Evolutionary conservation across 2,329 filamentous ascomycete species (phyloP).

Genomic region (Talaromyces sp.): DNA sequence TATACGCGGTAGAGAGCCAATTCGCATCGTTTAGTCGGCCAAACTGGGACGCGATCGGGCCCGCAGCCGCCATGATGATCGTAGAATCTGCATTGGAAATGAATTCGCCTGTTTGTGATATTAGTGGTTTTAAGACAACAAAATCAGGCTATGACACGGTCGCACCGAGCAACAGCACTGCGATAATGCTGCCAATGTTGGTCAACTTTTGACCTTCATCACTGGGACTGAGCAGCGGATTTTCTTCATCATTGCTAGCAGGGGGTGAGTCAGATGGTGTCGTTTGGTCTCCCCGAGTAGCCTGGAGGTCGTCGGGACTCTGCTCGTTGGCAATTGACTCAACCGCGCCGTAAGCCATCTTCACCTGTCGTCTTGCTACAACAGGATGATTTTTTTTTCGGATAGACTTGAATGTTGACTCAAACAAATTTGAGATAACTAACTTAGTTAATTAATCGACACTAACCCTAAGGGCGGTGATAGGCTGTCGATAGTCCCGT

Average conservation of each 20-base stretch:
- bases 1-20: constrained; percentile 56
- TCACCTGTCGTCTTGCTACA: background rate
- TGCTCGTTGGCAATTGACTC: background rate
- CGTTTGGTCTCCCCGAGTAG: background rate
- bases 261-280: background rate
- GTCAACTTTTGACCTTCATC: background rate
- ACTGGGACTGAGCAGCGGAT: background rate
- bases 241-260: constrained; percentile 4
- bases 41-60: constrained; percentile 60
- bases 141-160: background rate
- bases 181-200: constrained; percentile 26
- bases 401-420: background rate
- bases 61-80: constrained; percentile 64
- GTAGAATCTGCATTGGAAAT: constrained; percentile 63
- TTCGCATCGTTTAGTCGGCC: constrained; percentile 54
- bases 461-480: background rate
- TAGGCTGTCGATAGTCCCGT: background rate
- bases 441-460: background rate
- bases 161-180: constrained; percentile 30
- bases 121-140: background rate
- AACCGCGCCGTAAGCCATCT: background rate
- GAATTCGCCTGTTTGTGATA: constrained; percentile 52
- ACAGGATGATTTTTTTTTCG: background rate
- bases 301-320: background rate
- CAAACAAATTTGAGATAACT: background rate